Conservation (phyloP, 768 basidiomycete species). For the Phylloporus sp. region DNA sequence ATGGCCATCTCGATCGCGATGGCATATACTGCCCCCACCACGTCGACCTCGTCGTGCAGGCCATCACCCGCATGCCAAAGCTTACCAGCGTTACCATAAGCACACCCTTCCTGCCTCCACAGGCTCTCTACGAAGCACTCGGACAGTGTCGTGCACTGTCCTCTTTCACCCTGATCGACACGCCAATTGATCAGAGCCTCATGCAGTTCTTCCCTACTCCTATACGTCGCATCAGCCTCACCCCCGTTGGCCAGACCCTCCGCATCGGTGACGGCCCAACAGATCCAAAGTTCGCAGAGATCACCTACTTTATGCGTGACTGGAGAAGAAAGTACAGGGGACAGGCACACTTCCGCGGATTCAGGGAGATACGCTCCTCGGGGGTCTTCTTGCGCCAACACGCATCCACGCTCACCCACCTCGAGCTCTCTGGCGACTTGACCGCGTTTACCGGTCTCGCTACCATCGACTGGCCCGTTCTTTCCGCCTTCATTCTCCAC, state of each 20-base stretch:
- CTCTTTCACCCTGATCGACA: conserved; percentile 30
- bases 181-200: conserved; percentile 34
- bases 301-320: conserved; percentile 33
- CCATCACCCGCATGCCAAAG: conserved; percentile 30
- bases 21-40: conserved; percentile 29
- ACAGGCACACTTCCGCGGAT: conserved; percentile 28
- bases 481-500: conserved; percentile 30
- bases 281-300: conserved; percentile 30
- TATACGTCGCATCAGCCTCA: conserved; percentile 26
- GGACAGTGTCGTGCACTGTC: conserved; percentile 26
- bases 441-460: conserved; percentile 26
- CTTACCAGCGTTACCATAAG: conserved; percentile 26
- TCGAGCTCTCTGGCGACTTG: conserved; percentile 31
- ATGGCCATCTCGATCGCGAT: conserved; percentile 31
- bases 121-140: conserved; percentile 27
- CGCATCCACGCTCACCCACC: conserved; percentile 25
- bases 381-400: conserved; percentile 30
- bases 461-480: conserved; percentile 29
- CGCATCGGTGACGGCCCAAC: conserved; percentile 34
- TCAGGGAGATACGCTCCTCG: conserved; percentile 28
- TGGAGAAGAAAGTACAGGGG: conserved; percentile 35
- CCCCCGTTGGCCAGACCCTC: conserved; percentile 32
- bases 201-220: conserved; percentile 26
- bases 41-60: conserved; percentile 23
- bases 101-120: conserved; percentile 32